phyloP scores from a whole-genome alignment of 768 basidiomycete genomes.

The Lactarius vividus region DNA sequence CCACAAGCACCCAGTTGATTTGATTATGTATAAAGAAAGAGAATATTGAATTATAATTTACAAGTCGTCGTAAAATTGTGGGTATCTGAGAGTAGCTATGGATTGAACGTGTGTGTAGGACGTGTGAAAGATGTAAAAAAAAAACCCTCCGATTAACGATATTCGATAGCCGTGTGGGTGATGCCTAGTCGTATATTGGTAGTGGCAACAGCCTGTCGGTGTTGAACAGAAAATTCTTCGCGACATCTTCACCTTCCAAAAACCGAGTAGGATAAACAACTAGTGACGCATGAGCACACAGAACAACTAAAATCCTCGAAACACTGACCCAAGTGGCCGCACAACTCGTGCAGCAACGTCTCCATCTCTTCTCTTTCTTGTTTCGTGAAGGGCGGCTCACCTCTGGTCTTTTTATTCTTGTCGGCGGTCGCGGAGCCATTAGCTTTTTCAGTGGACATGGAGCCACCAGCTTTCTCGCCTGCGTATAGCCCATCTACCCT shows the following conservation, averaged over 20 bases:
- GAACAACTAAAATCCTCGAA: not conserved
- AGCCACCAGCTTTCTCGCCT: constrained; percentile 6
- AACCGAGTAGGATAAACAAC: constrained; percentile 85
- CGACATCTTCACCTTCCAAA: constrained; percentile 88
- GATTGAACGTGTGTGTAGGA: not conserved
- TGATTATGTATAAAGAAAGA: not conserved
- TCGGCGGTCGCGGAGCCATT: constrained; percentile 32
- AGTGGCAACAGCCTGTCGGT: constrained; percentile 76
- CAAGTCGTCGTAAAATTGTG: not conserved
- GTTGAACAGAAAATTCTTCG: constrained; percentile 92
- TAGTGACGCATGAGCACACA: constrained; percentile 34
- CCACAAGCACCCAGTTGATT: not conserved
- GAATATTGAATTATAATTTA: not conserved
- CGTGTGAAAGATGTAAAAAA: not conserved
- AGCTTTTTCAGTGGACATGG: not conserved
- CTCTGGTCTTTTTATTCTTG: constrained; percentile 40
- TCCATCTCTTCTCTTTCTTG: constrained; percentile 93
- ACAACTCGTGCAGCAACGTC: constrained; percentile 63
- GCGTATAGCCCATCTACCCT: not conserved
- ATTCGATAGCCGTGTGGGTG: not conserved
- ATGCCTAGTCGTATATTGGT: constrained; percentile 62
- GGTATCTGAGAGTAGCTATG: not conserved
- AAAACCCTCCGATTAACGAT: not conserved
- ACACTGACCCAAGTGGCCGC: constrained; percentile 80
- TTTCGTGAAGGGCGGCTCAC: constrained; percentile 69